These are phyloP conservation scores for Stagonosporopsis cucurbitacearum DNA, from an alignment of 2,329 filamentous ascomycete species.

Conservation along the genomic window DNA sequence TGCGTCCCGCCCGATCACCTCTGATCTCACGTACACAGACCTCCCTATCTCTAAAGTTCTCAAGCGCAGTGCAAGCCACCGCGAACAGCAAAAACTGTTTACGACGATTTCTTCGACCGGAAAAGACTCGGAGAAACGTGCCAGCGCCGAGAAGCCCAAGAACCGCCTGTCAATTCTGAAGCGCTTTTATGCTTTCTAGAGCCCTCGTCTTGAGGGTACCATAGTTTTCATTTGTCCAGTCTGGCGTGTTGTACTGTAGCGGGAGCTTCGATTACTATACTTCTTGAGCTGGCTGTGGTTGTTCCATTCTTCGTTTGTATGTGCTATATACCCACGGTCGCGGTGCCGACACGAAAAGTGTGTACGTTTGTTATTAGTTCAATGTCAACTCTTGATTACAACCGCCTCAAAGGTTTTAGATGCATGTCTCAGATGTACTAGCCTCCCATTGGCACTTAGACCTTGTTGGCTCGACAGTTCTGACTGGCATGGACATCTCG, in stretches of 20 bases:
- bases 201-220: too few relatives aligned
- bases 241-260: neutral
- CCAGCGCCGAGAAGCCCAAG: slow-evolving; percentile 1
- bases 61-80: neutral
- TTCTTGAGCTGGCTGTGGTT: neutral
- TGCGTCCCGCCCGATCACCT: neutral
- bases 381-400: neutral
- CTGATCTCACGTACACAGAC: slow-evolving; percentile 1
- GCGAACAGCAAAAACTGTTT: neutral
- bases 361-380: neutral
- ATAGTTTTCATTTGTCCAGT: slow-evolving; percentile 5
- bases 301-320: slow-evolving; percentile 7
- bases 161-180: slow-evolving; percentile 12
- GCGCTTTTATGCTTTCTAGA: slow-evolving; percentile 13
- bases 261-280: neutral
- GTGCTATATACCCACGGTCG: slow-evolving; percentile 30
- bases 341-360: slow-evolving; percentile 8
- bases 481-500: too few relatives aligned
- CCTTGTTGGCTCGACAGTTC: too few relatives aligned
- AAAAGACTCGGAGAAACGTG: slow-evolving; percentile 1
- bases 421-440: neutral
- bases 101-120: neutral
- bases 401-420: neutral
- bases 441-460: too few relatives aligned
- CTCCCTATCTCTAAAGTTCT: neutral